Percentiles rank a stretch among this genome's conserved stretches.
phyloP scores from a whole-genome alignment of 1,139 yeast species.

The Hemisphaericaspora xylanilytica region DNA sequence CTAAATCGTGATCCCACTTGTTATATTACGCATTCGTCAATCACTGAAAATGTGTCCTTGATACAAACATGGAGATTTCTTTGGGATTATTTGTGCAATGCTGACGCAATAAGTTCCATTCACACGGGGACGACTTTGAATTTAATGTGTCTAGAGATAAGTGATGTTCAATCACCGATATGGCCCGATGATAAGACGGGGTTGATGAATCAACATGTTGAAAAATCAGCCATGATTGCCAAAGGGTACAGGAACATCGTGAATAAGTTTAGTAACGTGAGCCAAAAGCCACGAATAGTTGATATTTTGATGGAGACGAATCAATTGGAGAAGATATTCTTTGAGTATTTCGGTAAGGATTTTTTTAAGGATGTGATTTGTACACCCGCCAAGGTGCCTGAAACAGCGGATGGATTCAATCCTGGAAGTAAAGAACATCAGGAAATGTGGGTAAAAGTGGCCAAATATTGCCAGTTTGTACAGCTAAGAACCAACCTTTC shows the following conservation, averaged over 20 bases:
- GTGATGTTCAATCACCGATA: conserved; percentile 35
- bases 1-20: conserved; percentile 42
- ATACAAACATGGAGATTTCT: conserved; percentile 37
- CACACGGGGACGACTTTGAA: conserved; percentile 35
- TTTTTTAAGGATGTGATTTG: conserved; percentile 43
- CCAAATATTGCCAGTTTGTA: conserved; percentile 35
- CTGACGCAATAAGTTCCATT: conserved; percentile 36
- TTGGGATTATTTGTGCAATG: conserved; percentile 32
- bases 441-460: conserved; percentile 29
- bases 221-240: conserved; percentile 20
- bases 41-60: conserved; percentile 27
- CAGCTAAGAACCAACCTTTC: conserved; percentile 43
- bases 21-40: conserved; percentile 31
- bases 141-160: conserved; percentile 25
- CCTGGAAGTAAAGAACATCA: conserved; percentile 21
- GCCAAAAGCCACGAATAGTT: conserved; percentile 33
- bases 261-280: conserved; percentile 29
- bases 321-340: conserved; percentile 36
- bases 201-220: conserved; percentile 17
- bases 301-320: conserved; percentile 40
- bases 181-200: conserved; percentile 18
- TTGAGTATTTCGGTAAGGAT: conserved; percentile 43
- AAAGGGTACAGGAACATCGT: conserved; percentile 32
- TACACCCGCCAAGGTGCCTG: conserved; percentile 27
- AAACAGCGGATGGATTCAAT: conserved; percentile 15